Evolutionary conservation across 2,329 filamentous ascomycete genomes (phyloP).

Genomic region (Ophiostoma angusticollis): DNA sequence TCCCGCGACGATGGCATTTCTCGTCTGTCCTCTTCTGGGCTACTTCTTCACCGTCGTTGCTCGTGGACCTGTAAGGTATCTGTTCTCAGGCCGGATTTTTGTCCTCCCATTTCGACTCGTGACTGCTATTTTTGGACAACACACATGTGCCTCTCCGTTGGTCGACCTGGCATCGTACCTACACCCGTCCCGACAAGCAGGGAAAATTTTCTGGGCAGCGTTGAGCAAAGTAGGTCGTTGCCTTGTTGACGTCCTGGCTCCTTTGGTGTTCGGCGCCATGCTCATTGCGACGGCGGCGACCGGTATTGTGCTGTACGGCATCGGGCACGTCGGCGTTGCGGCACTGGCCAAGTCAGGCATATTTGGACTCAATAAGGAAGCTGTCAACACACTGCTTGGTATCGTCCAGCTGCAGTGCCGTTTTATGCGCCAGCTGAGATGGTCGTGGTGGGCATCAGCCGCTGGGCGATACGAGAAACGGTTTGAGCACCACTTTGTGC

Average conservation of each 20-base stretch:
- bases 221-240: neutral
- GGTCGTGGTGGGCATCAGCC: constrained; percentile 9
- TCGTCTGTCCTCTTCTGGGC: neutral
- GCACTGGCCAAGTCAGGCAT: constrained; percentile 6
- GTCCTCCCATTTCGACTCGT: neutral
- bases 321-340: constrained; percentile 8
- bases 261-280: constrained; percentile 8
- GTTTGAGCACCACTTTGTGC: neutral
- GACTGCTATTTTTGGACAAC: neutral
- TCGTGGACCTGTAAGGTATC: neutral
- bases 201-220: neutral
- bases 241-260: constrained; percentile 5
- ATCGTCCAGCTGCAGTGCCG: constrained; percentile 7
- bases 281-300: constrained; percentile 7
- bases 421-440: constrained; percentile 8
- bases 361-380: constrained; percentile 9
- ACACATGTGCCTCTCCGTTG: neutral
- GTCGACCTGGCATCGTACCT: neutral
- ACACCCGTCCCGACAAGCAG: neutral
- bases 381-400: constrained; percentile 3
- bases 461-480: constrained; percentile 1
- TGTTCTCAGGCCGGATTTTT: neutral
- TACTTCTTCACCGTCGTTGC: neutral
- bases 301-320: constrained; percentile 10
- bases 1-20: neutral